Base-by-base conservation (phyloP, 2,329 filamentous ascomycete genomes). In the Monilinia vaccinii-corymbosi region DNA sequence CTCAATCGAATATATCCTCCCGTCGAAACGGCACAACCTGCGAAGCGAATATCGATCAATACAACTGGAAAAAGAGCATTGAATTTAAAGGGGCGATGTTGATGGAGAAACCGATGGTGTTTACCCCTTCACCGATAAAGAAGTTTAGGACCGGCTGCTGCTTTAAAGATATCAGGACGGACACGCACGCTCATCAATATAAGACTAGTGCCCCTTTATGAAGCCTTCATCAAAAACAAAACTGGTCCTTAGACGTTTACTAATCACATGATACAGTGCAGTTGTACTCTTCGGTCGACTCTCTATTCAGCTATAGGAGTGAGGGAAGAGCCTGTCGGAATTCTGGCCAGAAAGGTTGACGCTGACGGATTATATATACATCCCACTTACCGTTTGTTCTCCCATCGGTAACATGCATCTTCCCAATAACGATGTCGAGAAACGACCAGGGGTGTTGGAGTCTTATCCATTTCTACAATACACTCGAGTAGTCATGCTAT, bases 361-460 rank as follows among this genome's bases (percentile, higher is more conserved):
- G n/a, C n/a, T n/a, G n/a, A n/a, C n/a, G n/a, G n/a, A n/a, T n/a
- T n/a, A 31, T 34, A 32, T 21, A 32, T 1, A 49, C 2, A 13
- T 18, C 2, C 1, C 3, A 14, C 11, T 9, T 16, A 28, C 28
- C 10, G 1, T 52, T 7, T 28, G 1, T 11, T 9, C 8, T 18
- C 6, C 11, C 6, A 10, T 31, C 34, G 28, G 18, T 18, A 52
- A 31, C 36, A 52, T 42, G 49, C 49, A 52, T 52, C 36, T 52
- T 13, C 10, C 36, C 7, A n/a, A 40, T 21, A 40, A n/a, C 46
- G 52, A 51, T 28, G 25, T 25, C 56, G 56, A 58, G 31, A 36
- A n/a, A 10, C 46, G 47, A 31, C 56, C 46, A 25, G 44, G 36
- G 21, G 34, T 58, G 9, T 76, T 88, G n/a, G 42, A 46, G 4